A percentile compares a stretch with the other conserved stretches of the same genome.
These are phyloP conservation scores for Mycoemilia scoparia DNA, from an alignment of 192 early-diverging fungal species.

Conservation along the genomic window DNA sequence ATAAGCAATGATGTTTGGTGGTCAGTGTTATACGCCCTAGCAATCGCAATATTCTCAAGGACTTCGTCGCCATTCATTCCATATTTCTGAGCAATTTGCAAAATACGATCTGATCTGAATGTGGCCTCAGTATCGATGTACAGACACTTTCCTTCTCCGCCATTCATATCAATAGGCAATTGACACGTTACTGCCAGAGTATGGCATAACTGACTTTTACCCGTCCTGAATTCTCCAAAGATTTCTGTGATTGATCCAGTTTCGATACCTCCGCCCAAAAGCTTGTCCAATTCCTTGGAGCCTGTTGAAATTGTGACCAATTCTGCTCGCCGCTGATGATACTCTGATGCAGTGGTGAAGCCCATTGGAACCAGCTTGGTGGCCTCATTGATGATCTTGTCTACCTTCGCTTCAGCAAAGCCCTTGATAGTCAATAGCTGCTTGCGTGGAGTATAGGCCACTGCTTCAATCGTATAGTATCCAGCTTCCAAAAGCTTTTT, in stretches of 20 bases:
- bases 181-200: conserved; percentile 92
- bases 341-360: conserved; percentile 86
- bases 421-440: conserved; percentile 75
- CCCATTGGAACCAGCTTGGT: conserved; percentile 84
- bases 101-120: conserved; percentile 78
- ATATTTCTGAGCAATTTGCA: conserved; percentile 71
- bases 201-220: conserved; percentile 94
- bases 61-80: conserved; percentile 67
- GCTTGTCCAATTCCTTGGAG: conserved; percentile 75
- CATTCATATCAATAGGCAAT: conserved; percentile 73
- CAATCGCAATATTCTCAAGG: conserved; percentile 85
- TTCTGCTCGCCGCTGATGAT: conserved; percentile 63
- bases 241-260: conserved; percentile 94
- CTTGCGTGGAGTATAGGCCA: conserved; percentile 88
- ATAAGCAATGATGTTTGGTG: conserved; percentile 75
- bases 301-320: conserved; percentile 77
- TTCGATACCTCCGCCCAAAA: conserved; percentile 89
- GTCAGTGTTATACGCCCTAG: conserved; percentile 89
- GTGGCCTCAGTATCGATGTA: conserved; percentile 97
- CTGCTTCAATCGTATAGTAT: conserved; percentile 76
- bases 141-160: conserved; percentile 84
- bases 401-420: conserved; percentile 86
- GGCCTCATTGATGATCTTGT: conserved; percentile 85
- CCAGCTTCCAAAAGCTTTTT: conserved; percentile 79
- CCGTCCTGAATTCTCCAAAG: conserved; percentile 96